Evolutionary conservation across 2,329 filamentous ascomycete genomes (phyloP), one percentile per base, ranked within the genome.

Genomic region (Neonectria neomacrospora): DNA sequence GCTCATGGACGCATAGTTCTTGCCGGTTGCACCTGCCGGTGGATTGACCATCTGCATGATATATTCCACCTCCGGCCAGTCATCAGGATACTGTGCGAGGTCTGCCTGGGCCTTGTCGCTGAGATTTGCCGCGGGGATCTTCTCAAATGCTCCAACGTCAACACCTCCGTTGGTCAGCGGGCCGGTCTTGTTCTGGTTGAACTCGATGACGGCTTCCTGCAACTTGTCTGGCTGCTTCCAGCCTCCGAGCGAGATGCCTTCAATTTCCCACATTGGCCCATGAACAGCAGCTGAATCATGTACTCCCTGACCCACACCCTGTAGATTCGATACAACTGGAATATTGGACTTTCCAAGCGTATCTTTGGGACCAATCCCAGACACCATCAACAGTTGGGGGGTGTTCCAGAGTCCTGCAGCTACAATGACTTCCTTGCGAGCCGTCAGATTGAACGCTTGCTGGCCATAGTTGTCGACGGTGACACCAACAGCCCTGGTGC

Each of bases 21-120:
- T 69, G 26, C 66, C 68, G 52, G 64, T 41, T 44, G 41, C 18
- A 18, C 41, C 41, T 44, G 41, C 41, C 18, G 41, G 41, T 44
- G 41, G 18, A 7, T 65, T 50, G 1, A 64, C 56, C 48, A 54
- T 56, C 34, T 71, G 66, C 42, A 28, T 42, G 23, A 34, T 58
- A 22, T 50, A 79, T 54, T 80, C 77, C 1, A 77, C 66, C 54
- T 80, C 76, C 0, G 78, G 78, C 75, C 75, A 79, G 55, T 78
- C 77, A 14, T 68, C 66, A 0, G 78, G 77, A 12, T 74, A 74
- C 0, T 30, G 20, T 3, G 62, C 61, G 0, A 79, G 68, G 1
- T 60, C 41, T 44, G 56, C 58, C 23, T 59, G 18, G 8, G 68
- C 71, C 18, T 68, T 66, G 1, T 60, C 62, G 11, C 67, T 64